These are phyloP conservation scores for Hypoxylon rubiginosum DNA, from an alignment of 2,329 filamentous ascomycete genomes.

Conservation along the genomic window DNA sequence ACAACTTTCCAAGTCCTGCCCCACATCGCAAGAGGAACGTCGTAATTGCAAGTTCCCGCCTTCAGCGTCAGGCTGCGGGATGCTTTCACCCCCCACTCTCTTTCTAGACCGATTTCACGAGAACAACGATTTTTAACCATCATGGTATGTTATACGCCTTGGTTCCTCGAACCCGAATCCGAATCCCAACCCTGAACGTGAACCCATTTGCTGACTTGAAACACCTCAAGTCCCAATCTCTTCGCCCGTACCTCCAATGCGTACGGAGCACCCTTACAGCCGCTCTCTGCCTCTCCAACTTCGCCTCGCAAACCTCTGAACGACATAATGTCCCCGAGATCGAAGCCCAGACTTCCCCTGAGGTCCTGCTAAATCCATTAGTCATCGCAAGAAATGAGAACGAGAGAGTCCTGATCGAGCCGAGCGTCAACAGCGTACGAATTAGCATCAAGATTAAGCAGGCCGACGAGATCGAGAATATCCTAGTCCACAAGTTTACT, in stretches of 20 bases:
- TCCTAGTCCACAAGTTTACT: constrained; percentile 98
- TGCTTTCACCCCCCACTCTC: constrained; percentile 40
- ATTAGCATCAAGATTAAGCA: constrained; percentile 99
- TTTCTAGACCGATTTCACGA: constrained; percentile 26
- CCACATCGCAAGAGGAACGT: constrained; percentile 34
- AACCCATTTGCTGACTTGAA: constrained; percentile 43
- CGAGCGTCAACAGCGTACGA: constrained; percentile 95
- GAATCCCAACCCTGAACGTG: background rate
- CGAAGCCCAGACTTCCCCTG: constrained; percentile 91
- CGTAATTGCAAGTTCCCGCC: constrained; percentile 7
- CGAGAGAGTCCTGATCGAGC: constrained; percentile 95
- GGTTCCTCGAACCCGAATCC: background rate
- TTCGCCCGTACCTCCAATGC: constrained; percentile 95
- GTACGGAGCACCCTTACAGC: constrained; percentile 95
- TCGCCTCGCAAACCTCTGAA: constrained; percentile 96
- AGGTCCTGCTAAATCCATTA: constrained; percentile 92
- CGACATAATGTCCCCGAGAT: constrained; percentile 98
- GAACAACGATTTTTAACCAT: constrained; percentile 16
- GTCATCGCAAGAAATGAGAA: constrained; percentile 96
- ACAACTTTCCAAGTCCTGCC: constrained; percentile 22
- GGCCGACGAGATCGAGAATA: constrained; percentile 98
- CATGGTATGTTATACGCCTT: constrained; percentile 42
- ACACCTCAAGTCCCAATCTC: constrained; percentile 84
- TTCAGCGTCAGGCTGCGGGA: constrained; percentile 37
- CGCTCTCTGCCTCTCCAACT: constrained; percentile 94